A percentile compares a stretch with the other conserved stretches of the same genome.
phyloP scores from a whole-genome alignment of 495 filamentous ascomycete species.

The Neurospora sublineolata region DNA sequence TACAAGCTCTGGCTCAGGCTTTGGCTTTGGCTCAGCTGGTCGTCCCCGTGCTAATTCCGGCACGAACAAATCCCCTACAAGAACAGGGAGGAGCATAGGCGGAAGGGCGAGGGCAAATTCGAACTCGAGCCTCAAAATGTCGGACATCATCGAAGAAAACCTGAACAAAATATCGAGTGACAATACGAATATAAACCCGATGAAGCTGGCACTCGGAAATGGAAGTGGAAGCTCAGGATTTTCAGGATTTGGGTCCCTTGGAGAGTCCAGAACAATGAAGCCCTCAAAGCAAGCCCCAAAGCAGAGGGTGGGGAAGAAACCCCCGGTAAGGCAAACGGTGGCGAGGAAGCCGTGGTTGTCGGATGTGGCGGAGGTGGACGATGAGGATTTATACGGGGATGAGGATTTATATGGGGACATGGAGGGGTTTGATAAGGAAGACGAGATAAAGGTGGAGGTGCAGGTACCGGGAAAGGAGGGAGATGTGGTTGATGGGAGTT shows the following conservation, averaged over 20 bases:
- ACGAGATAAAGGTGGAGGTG: background rate
- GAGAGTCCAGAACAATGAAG: too few relatives aligned
- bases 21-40: background rate
- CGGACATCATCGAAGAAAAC: background rate
- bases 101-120: background rate
- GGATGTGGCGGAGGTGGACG: background rate
- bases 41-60: background rate
- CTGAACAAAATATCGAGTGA: background rate
- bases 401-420: too few relatives aligned
- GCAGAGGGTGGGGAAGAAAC: background rate
- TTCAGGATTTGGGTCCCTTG: too few relatives aligned
- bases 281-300: too few relatives aligned
- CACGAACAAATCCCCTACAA: background rate
- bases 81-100: background rate
- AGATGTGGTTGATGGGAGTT: background rate
- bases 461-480: background rate
- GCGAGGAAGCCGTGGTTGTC: background rate
- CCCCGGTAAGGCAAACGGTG: background rate
- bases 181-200: background rate
- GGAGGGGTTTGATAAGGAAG: too few relatives aligned
- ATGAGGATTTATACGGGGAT: background rate
- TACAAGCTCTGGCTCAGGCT: background rate
- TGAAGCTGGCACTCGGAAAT: background rate
- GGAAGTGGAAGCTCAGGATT: too few relatives aligned
- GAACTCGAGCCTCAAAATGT: background rate